A percentile compares a stretch with the other conserved stretches of the same genome.
Evolutionary conservation across 139 green algal species (phyloP).

Genomic region (Spirogloea muscicola): DNA sequence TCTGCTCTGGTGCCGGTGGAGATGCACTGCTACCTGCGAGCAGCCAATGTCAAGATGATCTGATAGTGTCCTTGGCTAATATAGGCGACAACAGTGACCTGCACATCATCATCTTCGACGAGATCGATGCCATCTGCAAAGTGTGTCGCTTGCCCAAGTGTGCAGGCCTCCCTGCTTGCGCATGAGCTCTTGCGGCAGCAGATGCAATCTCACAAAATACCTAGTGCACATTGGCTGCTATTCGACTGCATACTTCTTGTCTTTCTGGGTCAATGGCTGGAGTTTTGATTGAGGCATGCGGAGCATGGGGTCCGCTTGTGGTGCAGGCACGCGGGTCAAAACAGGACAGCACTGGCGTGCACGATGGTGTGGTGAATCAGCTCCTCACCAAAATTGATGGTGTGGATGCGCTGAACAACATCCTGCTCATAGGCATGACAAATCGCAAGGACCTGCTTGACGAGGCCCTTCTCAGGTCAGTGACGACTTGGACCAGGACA

Average conservation of each 20-base stretch:
- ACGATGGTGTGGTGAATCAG: conserved; percentile 97
- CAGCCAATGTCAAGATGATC: no score
- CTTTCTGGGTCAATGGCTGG: no score
- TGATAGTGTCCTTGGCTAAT: background rate
- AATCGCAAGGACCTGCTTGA: conserved; percentile 96
- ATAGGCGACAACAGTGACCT: conserved; percentile 75
- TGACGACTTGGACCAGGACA: no score
- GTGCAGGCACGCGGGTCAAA: conserved; percentile 66
- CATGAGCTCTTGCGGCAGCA: no score
- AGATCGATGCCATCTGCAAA: conserved; percentile 99
- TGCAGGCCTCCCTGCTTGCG: no score
- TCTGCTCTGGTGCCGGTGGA: no score
- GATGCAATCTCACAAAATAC: no score
- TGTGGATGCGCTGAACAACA: conserved; percentile 99
- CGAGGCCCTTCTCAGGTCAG: conserved; percentile 82
- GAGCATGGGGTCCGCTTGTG: no score
- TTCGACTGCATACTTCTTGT: no score
- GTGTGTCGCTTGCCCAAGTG: background rate
- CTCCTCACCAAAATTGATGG: conserved; percentile 99
- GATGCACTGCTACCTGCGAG: no score
- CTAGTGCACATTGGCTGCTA: no score
- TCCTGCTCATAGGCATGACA: conserved; percentile 96
- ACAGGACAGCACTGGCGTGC: conserved; percentile 74
- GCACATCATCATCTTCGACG: conserved; percentile 99
- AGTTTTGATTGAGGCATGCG: no score